Conservation (phyloP, 2,329 filamentous ascomycete species). For the Cordyceps javanica region DNA sequence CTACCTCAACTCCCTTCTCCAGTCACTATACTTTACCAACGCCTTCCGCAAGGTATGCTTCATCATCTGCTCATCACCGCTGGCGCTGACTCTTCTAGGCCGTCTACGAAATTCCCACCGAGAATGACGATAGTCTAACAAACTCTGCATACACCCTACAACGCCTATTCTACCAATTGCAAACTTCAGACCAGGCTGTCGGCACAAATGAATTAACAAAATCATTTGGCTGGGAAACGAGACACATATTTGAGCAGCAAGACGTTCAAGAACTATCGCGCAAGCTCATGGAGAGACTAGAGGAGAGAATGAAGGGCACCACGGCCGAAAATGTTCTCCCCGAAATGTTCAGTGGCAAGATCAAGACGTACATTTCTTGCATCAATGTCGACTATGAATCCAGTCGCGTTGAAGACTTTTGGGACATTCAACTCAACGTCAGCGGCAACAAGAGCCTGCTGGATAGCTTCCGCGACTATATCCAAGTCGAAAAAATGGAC, state of each 20-base stretch:
- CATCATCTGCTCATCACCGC: conserved; percentile 3
- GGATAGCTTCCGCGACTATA: conserved; percentile 93
- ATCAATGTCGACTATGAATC: conserved; percentile 98
- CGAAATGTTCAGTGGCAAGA: conserved; percentile 91
- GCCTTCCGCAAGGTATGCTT: conserved; percentile 75
- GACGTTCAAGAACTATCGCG: conserved; percentile 96
- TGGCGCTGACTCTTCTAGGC: conserved; percentile 47
- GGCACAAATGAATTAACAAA: conserved; percentile 89
- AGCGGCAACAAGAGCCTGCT: conserved; percentile 87
- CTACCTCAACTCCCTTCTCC: conserved; percentile 78
- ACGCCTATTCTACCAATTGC: conserved; percentile 87
- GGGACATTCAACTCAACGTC: conserved; percentile 97
- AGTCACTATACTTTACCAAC: conserved; percentile 83
- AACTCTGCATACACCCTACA: conserved; percentile 95
- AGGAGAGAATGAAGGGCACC: conserved; percentile 97
- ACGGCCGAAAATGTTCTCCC: conserved; percentile 82
- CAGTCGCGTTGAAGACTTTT: conserved; percentile 92
- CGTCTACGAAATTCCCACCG: conserved; percentile 94
- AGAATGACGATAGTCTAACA: conserved; percentile 68
- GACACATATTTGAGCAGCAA: conserved; percentile 97
- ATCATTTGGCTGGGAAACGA: conserved; percentile 96
- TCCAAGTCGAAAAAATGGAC: conserved; percentile 93
- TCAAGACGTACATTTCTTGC: conserved; percentile 97
- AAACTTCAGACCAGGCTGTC: conserved; percentile 78
- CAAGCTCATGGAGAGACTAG: conserved; percentile 95